Evolutionary conservation across 345 rosid genomes (phyloP), one percentile per base, ranked within the genome.

Genomic region (Adansonia digitata): DNA sequence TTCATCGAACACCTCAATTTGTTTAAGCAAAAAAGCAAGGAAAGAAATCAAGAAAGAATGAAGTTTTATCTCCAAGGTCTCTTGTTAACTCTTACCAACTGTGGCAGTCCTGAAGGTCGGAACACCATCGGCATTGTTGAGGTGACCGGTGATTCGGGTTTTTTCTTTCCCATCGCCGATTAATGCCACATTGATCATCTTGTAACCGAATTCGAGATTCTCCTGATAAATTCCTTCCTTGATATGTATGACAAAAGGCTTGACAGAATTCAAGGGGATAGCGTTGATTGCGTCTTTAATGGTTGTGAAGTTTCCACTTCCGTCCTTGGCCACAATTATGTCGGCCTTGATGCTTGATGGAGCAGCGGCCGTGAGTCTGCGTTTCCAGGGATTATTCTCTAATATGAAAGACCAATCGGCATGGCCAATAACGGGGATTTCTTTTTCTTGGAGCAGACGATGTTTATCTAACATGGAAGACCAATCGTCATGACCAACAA

Each of bases 31-130:
- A 8, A 35, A 62, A 24, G 18, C 9, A 29, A 39, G 7, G 5
- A 7, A 9, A 0, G 20, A 35, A 62, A n/a, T n/a, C n/a, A n/a
- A 18, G 3, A 9, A 9, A 11, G 8, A 18, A 2, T 0, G n/a
- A 27, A 15, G 31, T n/a, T n/a, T n/a, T n/a, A n/a, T n/a, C n/a
- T n/a, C n/a, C n/a, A n/a, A n/a, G n/a, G n/a, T n/a, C n/a, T n/a
- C n/a, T n/a, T n/a, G n/a, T n/a, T n/a, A n/a, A n/a, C n/a, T 74
- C 92, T 2, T 89, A 94, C 98, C 84, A 42, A 89, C 92, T n/a
- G 94, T 83, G 3, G 94, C 85, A 0, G 97, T 89, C 65, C 65
- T 81, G 81, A 82, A 89, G 34, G 97, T 90, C 48, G 84, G 79
- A 56, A 80, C 71, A 51, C 94, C 93, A 2, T 89, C 92, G 63